Evolutionary conservation across 2,329 filamentous ascomycete species (phyloP).

Genomic region (Ophiocordyceps robertsii): DNA sequence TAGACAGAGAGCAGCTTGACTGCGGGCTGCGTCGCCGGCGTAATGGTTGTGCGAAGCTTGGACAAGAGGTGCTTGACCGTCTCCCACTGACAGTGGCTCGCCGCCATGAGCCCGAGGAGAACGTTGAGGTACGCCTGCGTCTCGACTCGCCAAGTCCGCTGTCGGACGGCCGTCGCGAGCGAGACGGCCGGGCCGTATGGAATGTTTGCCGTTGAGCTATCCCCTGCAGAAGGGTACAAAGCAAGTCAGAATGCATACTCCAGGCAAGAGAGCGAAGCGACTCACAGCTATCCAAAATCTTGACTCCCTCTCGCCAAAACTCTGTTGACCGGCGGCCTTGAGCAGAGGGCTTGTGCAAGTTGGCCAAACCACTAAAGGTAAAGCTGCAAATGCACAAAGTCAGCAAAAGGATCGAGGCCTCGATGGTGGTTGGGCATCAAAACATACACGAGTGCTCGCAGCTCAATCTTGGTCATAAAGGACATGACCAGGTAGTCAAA

Average conservation of each 20-base stretch:
- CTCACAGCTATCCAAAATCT: slow-evolving; percentile 34
- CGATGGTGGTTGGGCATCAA: not conserved
- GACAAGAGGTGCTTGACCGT: slow-evolving; percentile 45
- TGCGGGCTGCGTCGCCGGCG: slow-evolving; percentile 25
- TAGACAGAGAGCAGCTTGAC: slow-evolving; percentile 47
- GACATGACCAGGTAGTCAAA: slow-evolving; percentile 45
- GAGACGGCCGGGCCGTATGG: slow-evolving; percentile 31
- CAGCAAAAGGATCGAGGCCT: slow-evolving; percentile 1
- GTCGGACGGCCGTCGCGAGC: slow-evolving; percentile 41
- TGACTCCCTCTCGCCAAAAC: slow-evolving; percentile 28
- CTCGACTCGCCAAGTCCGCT: slow-evolving; percentile 50
- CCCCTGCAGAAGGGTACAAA: slow-evolving; percentile 13
- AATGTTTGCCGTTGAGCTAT: slow-evolving; percentile 19
- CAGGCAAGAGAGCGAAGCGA: not conserved
- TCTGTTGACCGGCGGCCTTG: slow-evolving; percentile 21
- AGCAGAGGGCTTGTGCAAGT: slow-evolving; percentile 22
- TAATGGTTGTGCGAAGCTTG: slow-evolving; percentile 33
- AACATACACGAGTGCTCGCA: slow-evolving; percentile 40
- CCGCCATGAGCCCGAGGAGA: slow-evolving; percentile 56
- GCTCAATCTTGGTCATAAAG: slow-evolving; percentile 46
- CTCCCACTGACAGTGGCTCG: slow-evolving; percentile 57
- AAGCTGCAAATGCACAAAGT: slow-evolving; percentile 24
- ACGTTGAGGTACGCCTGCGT: slow-evolving; percentile 57
- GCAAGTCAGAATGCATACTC: not conserved
- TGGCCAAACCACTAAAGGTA: slow-evolving; percentile 39